Conservation (phyloP, 1,139 yeast species). For the Candida smagusa region DNA sequence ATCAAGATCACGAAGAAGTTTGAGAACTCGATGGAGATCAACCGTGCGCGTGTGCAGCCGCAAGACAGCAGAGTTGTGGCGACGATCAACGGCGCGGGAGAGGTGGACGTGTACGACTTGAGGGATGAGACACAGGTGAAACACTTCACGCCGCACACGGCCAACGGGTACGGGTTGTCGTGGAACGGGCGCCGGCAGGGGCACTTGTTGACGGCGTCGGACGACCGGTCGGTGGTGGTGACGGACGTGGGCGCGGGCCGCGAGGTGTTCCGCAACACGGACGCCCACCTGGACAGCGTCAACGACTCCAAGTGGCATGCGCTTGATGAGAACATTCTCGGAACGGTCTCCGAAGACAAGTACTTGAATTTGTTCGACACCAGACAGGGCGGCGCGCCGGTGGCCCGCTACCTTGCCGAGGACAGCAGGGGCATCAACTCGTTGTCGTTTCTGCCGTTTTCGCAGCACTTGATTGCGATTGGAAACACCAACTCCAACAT, state of each 20-base stretch:
- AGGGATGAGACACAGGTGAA: constrained; percentile 22
- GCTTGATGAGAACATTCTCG: constrained; percentile 49
- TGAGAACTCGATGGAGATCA: constrained; percentile 58
- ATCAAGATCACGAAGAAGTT: constrained; percentile 61
- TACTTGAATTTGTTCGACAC: constrained; percentile 42
- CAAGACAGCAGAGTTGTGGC: constrained; percentile 66
- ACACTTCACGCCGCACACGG: constrained; percentile 52
- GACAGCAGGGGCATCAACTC: constrained; percentile 54
- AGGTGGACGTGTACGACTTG: constrained; percentile 61
- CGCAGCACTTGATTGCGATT: constrained; percentile 56
- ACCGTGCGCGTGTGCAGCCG: constrained; percentile 82
- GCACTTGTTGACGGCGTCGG: constrained; percentile 56
- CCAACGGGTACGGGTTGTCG: constrained; percentile 70
- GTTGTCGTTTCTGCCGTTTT: constrained; percentile 61
- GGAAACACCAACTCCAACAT: constrained; percentile 72
- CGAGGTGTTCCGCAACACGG: constrained; percentile 19
- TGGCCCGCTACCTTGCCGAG: constrained; percentile 26
- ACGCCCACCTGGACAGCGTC: constrained; percentile 55
- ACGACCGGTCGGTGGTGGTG: constrained; percentile 58
- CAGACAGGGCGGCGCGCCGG: constrained; percentile 26
- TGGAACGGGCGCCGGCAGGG: constrained; percentile 55
- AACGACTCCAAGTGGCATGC: constrained; percentile 75
- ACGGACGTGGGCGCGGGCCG: constrained; percentile 42
- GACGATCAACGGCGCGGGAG: constrained; percentile 76
- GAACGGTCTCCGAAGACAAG: constrained; percentile 70